phyloP scores from a whole-genome alignment of 345 rosid genomes.

The Geranium brycei region DNA sequence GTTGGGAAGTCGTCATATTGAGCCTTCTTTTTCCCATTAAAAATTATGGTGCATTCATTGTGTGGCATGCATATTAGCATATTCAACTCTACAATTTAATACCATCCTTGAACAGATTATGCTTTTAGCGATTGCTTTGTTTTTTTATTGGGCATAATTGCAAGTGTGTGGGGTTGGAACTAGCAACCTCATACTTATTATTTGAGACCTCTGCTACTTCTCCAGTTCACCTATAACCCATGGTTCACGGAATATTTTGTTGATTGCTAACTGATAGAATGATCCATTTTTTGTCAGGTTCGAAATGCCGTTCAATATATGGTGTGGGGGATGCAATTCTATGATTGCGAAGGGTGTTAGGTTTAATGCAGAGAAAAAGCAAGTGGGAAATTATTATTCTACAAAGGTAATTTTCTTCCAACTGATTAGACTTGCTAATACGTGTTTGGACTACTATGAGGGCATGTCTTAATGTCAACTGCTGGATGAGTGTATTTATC shows the following conservation, averaged over 20 bases:
- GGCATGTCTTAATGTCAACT: neutral
- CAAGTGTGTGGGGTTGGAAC: neutral
- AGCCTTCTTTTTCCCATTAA: no score
- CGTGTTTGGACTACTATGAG: neutral
- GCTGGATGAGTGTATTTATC: neutral
- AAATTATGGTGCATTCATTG: neutral
- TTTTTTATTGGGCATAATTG: no score
- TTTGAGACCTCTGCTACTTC: no score
- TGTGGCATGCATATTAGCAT: neutral
- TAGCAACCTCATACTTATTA: no score
- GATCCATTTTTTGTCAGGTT: slow-evolving; percentile 35
- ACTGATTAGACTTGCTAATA: neutral
- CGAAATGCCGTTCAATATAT: slow-evolving; percentile 87
- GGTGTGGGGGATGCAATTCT: slow-evolving; percentile 97
- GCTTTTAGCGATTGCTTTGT: no score
- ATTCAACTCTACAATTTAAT: neutral
- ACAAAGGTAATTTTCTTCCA: slow-evolving; percentile 48
- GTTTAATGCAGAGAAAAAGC: slow-evolving; percentile 94
- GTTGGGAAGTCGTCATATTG: neutral
- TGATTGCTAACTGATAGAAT: neutral
- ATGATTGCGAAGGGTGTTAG: slow-evolving; percentile 98
- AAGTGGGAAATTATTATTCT: slow-evolving; percentile 95
- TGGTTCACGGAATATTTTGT: neutral
- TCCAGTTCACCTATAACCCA: neutral
- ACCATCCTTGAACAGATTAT: neutral